phyloP scores from a whole-genome alignment of 108 stramenopile species.

The Cyclostephanos invisitatus region DNA sequence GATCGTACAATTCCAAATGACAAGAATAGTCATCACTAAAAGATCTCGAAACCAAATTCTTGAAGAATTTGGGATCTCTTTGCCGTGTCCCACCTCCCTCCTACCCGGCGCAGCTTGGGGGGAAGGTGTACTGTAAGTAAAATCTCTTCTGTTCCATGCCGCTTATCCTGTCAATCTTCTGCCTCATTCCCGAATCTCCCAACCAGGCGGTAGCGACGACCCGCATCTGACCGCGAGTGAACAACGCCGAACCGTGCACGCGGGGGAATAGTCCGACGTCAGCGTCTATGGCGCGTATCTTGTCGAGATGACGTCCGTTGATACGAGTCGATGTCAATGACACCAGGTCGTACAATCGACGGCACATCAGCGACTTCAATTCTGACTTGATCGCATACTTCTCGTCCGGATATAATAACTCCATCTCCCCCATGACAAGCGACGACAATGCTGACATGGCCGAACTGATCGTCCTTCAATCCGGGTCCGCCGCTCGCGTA shows the following conservation, averaged over 20 bases:
- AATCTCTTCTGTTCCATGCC: slow-evolving; percentile 84
- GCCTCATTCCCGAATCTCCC: slow-evolving; percentile 86
- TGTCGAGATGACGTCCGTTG: slow-evolving; percentile 64
- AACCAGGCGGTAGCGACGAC: slow-evolving; percentile 88
- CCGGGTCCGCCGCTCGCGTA: slow-evolving; percentile 47
- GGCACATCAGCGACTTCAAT: slow-evolving; percentile 68
- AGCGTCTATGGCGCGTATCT: slow-evolving; percentile 56
- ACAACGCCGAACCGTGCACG: slow-evolving; percentile 91
- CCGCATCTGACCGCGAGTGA: slow-evolving; percentile 95
- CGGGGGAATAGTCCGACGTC: slow-evolving; percentile 52
- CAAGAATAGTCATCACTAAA: background rate
- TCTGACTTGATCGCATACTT: slow-evolving; percentile 55
- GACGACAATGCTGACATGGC: slow-evolving; percentile 49
- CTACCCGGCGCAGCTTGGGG: slow-evolving; percentile 91
- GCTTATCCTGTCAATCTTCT: slow-evolving; percentile 88
- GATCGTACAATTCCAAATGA: background rate
- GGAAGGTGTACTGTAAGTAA: slow-evolving; percentile 95
- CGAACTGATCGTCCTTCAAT: slow-evolving; percentile 59
- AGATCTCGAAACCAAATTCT: background rate
- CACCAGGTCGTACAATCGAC: slow-evolving; percentile 64
- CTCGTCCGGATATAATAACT: slow-evolving; percentile 56
- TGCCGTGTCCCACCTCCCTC: slow-evolving; percentile 90
- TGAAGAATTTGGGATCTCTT: slow-evolving; percentile 11
- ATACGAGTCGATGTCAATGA: slow-evolving; percentile 56
- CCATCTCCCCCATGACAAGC: slow-evolving; percentile 53